These are phyloP conservation scores for Hysterium pulicare DNA, from an alignment of 2,329 filamentous ascomycete species.

Conservation along the genomic window DNA sequence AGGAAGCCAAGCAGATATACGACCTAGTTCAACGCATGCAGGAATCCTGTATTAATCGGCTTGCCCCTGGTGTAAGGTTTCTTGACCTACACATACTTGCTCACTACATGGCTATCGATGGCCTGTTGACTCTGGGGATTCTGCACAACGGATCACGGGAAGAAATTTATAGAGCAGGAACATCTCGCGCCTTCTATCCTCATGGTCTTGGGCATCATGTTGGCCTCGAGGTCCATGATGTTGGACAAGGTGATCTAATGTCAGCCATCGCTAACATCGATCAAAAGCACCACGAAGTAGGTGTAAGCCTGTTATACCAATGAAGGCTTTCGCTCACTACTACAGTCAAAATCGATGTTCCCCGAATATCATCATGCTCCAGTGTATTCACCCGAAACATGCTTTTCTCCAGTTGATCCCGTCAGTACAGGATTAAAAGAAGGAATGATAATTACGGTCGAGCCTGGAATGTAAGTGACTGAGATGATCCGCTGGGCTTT, in stretches of 20 bases:
- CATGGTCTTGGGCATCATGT: conserved; percentile 89
- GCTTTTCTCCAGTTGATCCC: conserved; percentile 29
- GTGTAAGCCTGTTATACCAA: too few relatives aligned
- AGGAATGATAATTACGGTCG: conserved; percentile 56
- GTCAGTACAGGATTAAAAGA: conserved; percentile 43
- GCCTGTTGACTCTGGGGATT: conserved; percentile 69
- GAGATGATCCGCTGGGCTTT: too few relatives aligned
- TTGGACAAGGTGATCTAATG: conserved; percentile 35
- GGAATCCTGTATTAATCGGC: conserved; percentile 63
- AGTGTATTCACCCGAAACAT: conserved; percentile 28
- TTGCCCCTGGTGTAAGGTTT: conserved; percentile 68
- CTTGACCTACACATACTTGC: conserved; percentile 71
- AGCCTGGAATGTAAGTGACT: conserved; percentile 47
- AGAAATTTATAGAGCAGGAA: conserved; percentile 72
- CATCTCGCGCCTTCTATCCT: conserved; percentile 88
- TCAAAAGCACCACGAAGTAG: conserved; percentile 22
- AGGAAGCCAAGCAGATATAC: conserved; percentile 71
- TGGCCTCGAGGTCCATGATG: conserved; percentile 88
- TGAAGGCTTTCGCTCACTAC: too few relatives aligned
- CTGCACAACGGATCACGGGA: conserved; percentile 61
- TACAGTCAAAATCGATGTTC: conserved; percentile 28
- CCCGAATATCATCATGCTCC: conserved; percentile 30
- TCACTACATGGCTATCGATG: conserved; percentile 67
- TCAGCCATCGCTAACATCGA: conserved; percentile 16
- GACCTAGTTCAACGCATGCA: conserved; percentile 80